phyloP scores from a whole-genome alignment of 805 yeast genomes.

The Phaffomyces thermotolerans region DNA sequence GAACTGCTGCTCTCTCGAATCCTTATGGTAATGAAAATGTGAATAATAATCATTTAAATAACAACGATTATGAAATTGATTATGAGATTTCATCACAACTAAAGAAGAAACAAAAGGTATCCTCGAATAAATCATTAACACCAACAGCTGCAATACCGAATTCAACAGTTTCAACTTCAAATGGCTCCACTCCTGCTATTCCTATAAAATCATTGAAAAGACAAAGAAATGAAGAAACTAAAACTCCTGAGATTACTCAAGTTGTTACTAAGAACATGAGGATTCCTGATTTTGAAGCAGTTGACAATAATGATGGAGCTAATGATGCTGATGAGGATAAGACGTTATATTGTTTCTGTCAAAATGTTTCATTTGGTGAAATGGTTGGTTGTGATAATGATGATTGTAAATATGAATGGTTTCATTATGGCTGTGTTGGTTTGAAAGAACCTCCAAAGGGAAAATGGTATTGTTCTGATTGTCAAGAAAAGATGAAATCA shows the following conservation, averaged over 20 bases:
- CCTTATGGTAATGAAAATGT: not conserved
- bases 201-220: slow-evolving; percentile 15
- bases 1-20: slow-evolving; percentile 12
- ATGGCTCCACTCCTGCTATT: slow-evolving; percentile 11
- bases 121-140: not conserved
- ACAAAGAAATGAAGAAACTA: slow-evolving; percentile 16
- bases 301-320: slow-evolving; percentile 3
- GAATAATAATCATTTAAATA: too few species aligned
- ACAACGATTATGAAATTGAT: not conserved
- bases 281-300: slow-evolving; percentile 9
- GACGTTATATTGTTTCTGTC: slow-evolving; percentile 82
- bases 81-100: not conserved
- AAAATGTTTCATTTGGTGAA: slow-evolving; percentile 87
- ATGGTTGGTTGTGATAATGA: slow-evolving; percentile 96
- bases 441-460: slow-evolving; percentile 83
- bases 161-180: slow-evolving; percentile 1
- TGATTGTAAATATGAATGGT: slow-evolving; percentile 88
- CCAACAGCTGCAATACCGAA: not conserved
- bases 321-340: slow-evolving; percentile 51
- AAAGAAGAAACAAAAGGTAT: slow-evolving; percentile 1
- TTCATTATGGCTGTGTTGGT: slow-evolving; percentile 94
- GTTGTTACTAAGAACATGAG: not conserved
- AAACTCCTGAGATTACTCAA: slow-evolving; percentile 13
- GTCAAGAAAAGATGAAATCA: slow-evolving; percentile 36
- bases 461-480: slow-evolving; percentile 91